Evolutionary conservation across 2,329 filamentous ascomycete genomes (phyloP).

Genomic region (Trichophyton benhamiae): DNA sequence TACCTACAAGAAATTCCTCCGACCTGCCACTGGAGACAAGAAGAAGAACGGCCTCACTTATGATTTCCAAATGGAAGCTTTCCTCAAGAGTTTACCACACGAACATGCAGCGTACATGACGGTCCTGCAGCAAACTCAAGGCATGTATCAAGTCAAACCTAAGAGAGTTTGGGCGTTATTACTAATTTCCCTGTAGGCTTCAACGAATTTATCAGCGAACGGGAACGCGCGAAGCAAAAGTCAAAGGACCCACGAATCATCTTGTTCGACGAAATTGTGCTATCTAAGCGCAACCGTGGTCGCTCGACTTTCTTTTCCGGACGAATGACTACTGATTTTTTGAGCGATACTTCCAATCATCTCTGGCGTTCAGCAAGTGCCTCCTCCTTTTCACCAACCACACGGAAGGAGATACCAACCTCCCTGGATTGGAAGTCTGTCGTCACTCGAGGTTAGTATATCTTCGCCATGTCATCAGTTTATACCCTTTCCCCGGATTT

Average conservation of each 20-base stretch:
- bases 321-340: constrained; percentile 40
- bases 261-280: constrained; percentile 53
- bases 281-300: constrained; percentile 52
- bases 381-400: constrained; percentile 42
- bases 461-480: background rate
- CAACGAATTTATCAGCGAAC: constrained; percentile 54
- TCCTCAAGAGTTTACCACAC: constrained; percentile 50
- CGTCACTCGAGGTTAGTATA: constrained; percentile 36
- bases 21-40: constrained; percentile 47
- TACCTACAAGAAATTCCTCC: constrained; percentile 53
- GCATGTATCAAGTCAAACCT: constrained; percentile 21
- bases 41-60: constrained; percentile 52
- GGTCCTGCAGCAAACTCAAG: constrained; percentile 53
- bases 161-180: background rate
- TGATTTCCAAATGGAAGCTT: constrained; percentile 55
- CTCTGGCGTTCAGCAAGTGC: constrained; percentile 52
- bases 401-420: constrained; percentile 33
- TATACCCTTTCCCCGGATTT: constrained; percentile 25
- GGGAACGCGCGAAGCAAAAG: constrained; percentile 41
- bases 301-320: constrained; percentile 45
- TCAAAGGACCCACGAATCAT: constrained; percentile 45
- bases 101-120: constrained; percentile 54
- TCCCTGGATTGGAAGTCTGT: constrained; percentile 42
- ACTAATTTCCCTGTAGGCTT: constrained; percentile 33
- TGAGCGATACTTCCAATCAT: constrained; percentile 52